A percentile compares a stretch with the other conserved stretches of the same genome.
Evolutionary conservation across 768 basidiomycete genomes (phyloP).

Genomic region (Boletus pseudo-olivaceus): DNA sequence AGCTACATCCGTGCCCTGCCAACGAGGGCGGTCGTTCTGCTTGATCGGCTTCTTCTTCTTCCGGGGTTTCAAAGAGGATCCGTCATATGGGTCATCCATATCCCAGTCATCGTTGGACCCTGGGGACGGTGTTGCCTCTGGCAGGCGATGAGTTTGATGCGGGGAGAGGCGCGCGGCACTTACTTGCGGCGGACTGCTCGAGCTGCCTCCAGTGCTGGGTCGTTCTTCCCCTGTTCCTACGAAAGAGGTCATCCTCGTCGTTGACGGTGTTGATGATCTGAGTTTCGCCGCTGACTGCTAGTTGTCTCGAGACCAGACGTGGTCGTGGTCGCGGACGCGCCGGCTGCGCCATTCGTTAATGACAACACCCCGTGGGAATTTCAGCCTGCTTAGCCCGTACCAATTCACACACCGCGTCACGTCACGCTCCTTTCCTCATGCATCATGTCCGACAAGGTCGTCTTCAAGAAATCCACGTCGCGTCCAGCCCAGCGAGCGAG

Average conservation of each 20-base stretch:
- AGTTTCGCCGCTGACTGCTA: constrained; percentile 1
- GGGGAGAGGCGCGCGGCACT: constrained; percentile 6
- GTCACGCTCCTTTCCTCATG: constrained; percentile 13
- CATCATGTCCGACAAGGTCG: constrained; percentile 27
- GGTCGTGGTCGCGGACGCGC: constrained; percentile 52
- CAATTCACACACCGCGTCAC: constrained; percentile 24
- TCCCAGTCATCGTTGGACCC: constrained; percentile 25
- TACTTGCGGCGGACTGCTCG: constrained; percentile 56
- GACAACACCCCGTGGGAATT: constrained; percentile 29
- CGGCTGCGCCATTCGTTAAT: constrained; percentile 21
- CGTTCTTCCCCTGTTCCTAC: constrained; percentile 60
- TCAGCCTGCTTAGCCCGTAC: neutral
- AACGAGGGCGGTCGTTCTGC: constrained; percentile 33
- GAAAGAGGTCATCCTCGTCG: constrained; percentile 68
- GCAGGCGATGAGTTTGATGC: constrained; percentile 5
- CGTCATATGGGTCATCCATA: constrained; percentile 2
- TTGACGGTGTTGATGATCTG: constrained; percentile 21
- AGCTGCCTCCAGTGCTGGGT: constrained; percentile 57
- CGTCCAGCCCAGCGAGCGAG: constrained; percentile 41
- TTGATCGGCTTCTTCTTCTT: constrained; percentile 38
- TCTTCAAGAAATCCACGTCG: constrained; percentile 43
- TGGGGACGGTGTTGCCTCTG: constrained; percentile 23
- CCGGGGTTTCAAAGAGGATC: constrained; percentile 35
- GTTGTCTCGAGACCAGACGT: constrained; percentile 35
- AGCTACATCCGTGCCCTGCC: constrained; percentile 41